Conservation (phyloP, 306 rosid species). For the Clitoria ternatea region DNA sequence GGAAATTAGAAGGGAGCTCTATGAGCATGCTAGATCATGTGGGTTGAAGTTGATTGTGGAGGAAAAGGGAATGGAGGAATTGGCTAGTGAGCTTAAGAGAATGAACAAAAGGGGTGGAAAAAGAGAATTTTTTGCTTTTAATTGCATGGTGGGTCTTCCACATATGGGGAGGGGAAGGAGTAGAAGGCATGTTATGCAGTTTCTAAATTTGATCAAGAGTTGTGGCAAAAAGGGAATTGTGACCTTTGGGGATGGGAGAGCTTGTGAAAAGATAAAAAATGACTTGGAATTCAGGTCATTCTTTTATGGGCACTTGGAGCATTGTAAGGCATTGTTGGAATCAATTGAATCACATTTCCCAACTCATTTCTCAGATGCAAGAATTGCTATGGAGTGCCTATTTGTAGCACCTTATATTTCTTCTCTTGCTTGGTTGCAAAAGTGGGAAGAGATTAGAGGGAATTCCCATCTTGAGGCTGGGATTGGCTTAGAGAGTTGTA, state of each 20-base stretch:
- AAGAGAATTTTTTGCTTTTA: slow-evolving; percentile 40
- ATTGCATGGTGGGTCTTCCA: slow-evolving; percentile 40
- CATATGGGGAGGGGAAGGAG: slow-evolving; percentile 44
- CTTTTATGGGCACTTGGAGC: slow-evolving; percentile 37
- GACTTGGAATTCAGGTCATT: slow-evolving; percentile 35
- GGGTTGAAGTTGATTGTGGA: slow-evolving; percentile 36
- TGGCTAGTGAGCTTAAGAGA: slow-evolving; percentile 34
- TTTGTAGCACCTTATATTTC: slow-evolving; percentile 38
- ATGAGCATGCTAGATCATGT: slow-evolving; percentile 24
- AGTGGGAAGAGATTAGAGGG: slow-evolving; percentile 36
- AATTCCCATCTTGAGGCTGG: neutral
- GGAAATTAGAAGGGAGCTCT: slow-evolving; percentile 29
- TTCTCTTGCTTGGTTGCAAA: slow-evolving; percentile 28
- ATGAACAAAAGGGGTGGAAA: slow-evolving; percentile 32
- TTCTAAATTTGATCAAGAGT: slow-evolving; percentile 31
- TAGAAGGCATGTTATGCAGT: slow-evolving; percentile 37
- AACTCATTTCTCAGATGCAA: slow-evolving; percentile 32
- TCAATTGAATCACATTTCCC: slow-evolving; percentile 44
- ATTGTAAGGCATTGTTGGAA: slow-evolving; percentile 46
- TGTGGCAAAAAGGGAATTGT: slow-evolving; percentile 31
- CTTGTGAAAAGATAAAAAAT: slow-evolving; percentile 16
- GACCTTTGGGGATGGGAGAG: slow-evolving; percentile 44
- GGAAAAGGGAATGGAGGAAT: slow-evolving; percentile 30
- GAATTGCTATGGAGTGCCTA: slow-evolving; percentile 38
- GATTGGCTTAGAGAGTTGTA: slow-evolving; percentile 26